These are phyloP conservation scores for Neurospora tetraspora DNA, from an alignment of 495 filamentous ascomycete species.

Conservation along the genomic window DNA sequence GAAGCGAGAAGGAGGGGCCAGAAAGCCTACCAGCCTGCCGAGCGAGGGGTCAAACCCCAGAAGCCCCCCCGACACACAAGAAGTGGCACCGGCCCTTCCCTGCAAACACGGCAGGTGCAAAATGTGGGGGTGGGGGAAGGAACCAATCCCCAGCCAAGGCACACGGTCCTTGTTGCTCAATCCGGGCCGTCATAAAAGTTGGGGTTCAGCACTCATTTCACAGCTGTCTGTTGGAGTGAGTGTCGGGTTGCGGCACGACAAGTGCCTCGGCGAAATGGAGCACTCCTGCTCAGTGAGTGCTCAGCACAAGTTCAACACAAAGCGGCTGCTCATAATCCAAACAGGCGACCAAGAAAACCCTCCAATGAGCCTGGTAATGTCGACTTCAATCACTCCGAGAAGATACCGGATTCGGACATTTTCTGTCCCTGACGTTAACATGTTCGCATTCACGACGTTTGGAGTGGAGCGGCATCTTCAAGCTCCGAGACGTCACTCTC, in stretches of 20 bases:
- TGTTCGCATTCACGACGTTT: not conserved
- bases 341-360: not conserved
- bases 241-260: not conserved
- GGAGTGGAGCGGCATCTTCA: not conserved
- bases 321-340: not conserved
- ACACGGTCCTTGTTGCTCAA: not conserved
- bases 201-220: not conserved
- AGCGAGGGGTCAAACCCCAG: not conserved
- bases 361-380: not conserved
- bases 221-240: not conserved
- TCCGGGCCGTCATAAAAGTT: not conserved
- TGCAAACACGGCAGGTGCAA: not conserved
- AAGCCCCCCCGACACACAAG: not conserved
- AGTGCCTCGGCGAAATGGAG: not conserved
- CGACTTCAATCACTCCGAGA: not conserved
- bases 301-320: not conserved
- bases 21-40: no score
- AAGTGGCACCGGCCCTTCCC: not conserved
- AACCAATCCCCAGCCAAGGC: not conserved
- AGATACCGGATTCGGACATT: not conserved
- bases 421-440: not conserved
- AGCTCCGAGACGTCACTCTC: not conserved
- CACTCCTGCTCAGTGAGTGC: not conserved
- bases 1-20: not conserved
- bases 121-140: not conserved